Evolutionary conservation across 139 green algal species (phyloP).

Genomic region (Nannochloris sp.): DNA sequence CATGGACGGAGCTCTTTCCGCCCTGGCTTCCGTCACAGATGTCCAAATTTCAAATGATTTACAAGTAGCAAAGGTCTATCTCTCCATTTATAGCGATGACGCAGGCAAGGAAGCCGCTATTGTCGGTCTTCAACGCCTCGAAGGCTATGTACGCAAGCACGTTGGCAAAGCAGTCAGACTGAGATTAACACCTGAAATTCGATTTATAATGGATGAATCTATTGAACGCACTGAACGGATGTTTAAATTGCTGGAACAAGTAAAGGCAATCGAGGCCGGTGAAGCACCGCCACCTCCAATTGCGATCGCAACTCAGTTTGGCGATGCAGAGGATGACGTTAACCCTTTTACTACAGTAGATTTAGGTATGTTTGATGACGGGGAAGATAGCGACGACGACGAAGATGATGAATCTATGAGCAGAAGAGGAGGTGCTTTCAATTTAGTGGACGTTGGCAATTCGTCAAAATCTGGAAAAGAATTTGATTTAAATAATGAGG

Average conservation of each 20-base stretch:
- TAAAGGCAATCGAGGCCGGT: conserved; percentile 19
- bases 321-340: conserved; percentile 15
- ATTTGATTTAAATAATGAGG: neutral
- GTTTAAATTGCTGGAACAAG: conserved; percentile 26
- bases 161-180: conserved; percentile 59
- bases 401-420: neutral
- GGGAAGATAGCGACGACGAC: neutral
- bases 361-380: conserved; percentile 21
- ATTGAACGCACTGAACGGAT: conserved; percentile 61
- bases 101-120: conserved; percentile 62
- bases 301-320: neutral
- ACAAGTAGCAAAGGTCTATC: conserved; percentile 72
- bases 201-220: conserved; percentile 81
- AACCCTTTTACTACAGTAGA: conserved; percentile 12
- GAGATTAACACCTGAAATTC: conserved; percentile 77
- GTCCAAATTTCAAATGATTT: conserved; percentile 82
- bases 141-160: conserved; percentile 73
- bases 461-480: neutral
- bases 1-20: conserved; percentile 52
- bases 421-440: neutral
- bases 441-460: neutral
- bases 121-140: conserved; percentile 56
- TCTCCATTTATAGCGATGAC: conserved; percentile 61
- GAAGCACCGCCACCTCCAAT: conserved; percentile 36
- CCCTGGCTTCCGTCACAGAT: conserved; percentile 74